Evolutionary conservation across 2,329 filamentous ascomycete species (phyloP).

Genomic region (Arthrobotrys conoides): DNA sequence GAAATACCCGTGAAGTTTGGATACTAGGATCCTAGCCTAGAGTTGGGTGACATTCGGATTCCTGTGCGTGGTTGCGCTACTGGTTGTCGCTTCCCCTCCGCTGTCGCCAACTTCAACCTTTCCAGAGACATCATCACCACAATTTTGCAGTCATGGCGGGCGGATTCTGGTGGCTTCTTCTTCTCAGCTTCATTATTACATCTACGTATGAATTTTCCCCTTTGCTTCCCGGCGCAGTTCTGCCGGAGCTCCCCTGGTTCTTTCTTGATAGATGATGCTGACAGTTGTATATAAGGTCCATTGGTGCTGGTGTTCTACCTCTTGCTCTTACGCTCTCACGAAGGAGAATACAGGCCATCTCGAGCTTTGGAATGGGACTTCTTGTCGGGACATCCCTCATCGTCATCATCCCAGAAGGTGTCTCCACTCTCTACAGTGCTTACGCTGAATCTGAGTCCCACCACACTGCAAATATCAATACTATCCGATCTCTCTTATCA

Average conservation of each 20-base stretch:
- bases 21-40: neutral
- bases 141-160: conserved; percentile 40
- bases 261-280: neutral
- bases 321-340: conserved; percentile 89
- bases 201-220: conserved; percentile 42
- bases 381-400: conserved; percentile 95
- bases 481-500: conserved; percentile 7
- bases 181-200: conserved; percentile 53
- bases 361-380: conserved; percentile 92
- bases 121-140: conserved; percentile 11
- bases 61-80: neutral
- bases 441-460: conserved; percentile 65
- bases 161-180: conserved; percentile 59
- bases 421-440: conserved; percentile 85
- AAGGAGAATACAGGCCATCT: conserved; percentile 88
- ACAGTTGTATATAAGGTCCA: conserved; percentile 77
- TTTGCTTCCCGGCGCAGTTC: neutral
- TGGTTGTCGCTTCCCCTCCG: conserved; percentile 11
- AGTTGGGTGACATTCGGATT: neutral
- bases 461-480: conserved; percentile 63
- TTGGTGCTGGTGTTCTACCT: conserved; percentile 90
- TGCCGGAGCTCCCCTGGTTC: conserved; percentile 61
- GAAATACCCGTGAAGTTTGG: conserved; percentile 34
- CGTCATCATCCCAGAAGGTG: conserved; percentile 96
- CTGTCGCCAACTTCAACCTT: neutral